Conservation (phyloP, 257 asterid species). For the Eucommia ulmoides region DNA sequence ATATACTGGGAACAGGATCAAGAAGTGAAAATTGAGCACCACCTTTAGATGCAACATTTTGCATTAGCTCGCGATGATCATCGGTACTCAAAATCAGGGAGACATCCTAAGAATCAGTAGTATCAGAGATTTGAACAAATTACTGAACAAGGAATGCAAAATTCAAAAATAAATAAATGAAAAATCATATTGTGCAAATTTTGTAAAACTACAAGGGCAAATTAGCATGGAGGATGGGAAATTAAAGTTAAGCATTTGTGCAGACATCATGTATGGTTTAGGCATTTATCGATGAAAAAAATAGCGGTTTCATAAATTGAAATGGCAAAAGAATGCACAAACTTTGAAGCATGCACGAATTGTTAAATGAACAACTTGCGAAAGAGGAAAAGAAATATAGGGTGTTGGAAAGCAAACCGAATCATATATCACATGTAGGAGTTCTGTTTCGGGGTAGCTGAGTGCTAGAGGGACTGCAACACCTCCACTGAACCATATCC, state of each 20-base stretch:
- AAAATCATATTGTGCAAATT: too few species aligned
- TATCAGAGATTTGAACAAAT: too few species aligned
- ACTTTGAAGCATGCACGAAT: not conserved
- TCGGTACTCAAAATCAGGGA: constrained; percentile 76
- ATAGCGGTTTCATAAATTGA: not conserved
- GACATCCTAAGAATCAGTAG: constrained; percentile 47
- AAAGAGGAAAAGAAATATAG: constrained; percentile 1
- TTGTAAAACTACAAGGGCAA: too few species aligned
- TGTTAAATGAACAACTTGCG: not conserved
- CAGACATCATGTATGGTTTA: not conserved
- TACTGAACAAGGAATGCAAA: too few species aligned
- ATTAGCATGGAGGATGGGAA: too few species aligned
- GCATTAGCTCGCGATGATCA: constrained; percentile 80
- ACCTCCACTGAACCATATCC: constrained; percentile 90
- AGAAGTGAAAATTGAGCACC: constrained; percentile 64
- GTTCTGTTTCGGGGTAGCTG: constrained; percentile 94
- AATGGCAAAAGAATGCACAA: not conserved
- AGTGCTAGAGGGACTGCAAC: constrained; percentile 97
- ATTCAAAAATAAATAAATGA: too few species aligned
- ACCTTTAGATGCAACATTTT: constrained; percentile 67
- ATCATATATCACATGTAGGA: constrained; percentile 88
- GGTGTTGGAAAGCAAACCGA: constrained; percentile 36
- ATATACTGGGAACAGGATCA: constrained; percentile 36
- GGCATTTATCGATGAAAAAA: not conserved
- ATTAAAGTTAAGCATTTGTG: too few species aligned